A percentile compares a stretch with the other conserved stretches of the same genome.
Conservation (phyloP, 371 early-diverging fungal genomes). For the Mucor plumbeus region DNA sequence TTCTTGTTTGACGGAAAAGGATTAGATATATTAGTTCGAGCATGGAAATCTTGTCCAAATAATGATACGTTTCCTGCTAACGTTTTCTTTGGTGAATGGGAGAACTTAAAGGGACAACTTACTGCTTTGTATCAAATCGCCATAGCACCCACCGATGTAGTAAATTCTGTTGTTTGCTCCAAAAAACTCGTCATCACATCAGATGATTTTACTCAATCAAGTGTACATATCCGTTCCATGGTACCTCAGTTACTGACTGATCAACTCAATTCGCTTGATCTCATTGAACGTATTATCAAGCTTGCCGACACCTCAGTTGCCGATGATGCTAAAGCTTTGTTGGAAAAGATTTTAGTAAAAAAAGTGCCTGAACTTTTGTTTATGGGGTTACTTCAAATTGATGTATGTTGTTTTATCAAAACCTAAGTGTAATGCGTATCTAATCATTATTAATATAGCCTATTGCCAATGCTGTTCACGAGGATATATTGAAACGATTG, state of each 20-base stretch:
- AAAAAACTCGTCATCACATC: constrained; percentile 55
- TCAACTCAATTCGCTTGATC: constrained; percentile 79
- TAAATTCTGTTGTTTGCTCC: constrained; percentile 56
- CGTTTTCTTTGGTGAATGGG: constrained; percentile 80
- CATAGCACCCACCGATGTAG: constrained; percentile 57
- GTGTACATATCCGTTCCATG: constrained; percentile 50
- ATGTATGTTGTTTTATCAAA: constrained; percentile 31
- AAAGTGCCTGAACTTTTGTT: constrained; percentile 79
- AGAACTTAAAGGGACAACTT: constrained; percentile 73
- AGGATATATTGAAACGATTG: constrained; percentile 71
- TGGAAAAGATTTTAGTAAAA: constrained; percentile 66
- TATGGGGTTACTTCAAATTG: constrained; percentile 77
- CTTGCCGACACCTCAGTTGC: constrained; percentile 66
- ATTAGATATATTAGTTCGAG: constrained; percentile 67
- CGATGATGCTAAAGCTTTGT: constrained; percentile 69
- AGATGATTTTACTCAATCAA: constrained; percentile 61
- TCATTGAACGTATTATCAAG: constrained; percentile 72
- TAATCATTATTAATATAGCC: constrained; percentile 31
- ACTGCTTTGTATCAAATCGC: constrained; percentile 73
- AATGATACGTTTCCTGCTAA: constrained; percentile 67
- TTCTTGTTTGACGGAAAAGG: constrained; percentile 67
- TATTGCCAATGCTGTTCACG: constrained; percentile 66
- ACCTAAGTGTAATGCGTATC: background rate
- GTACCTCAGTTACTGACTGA: constrained; percentile 59
- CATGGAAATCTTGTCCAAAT: constrained; percentile 53